Evolutionary conservation across 306 rosid genomes (phyloP).

Genomic region (Cicer bijugum): DNA sequence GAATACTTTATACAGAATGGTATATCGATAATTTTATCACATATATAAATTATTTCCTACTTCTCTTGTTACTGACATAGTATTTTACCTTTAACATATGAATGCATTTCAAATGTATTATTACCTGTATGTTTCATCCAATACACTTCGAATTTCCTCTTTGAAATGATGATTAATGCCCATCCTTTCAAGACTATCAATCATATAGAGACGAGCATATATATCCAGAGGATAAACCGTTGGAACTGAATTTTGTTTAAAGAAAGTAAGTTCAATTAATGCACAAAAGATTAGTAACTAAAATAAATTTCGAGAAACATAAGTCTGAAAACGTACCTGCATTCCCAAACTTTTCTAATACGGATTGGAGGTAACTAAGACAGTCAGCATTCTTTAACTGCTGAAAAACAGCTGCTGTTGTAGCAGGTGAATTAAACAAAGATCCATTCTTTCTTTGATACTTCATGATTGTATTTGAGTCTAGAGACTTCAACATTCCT

Average conservation of each 20-base stretch:
- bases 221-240: slow-evolving; percentile 71
- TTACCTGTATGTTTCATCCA: slow-evolving; percentile 82
- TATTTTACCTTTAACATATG: slow-evolving; percentile 29
- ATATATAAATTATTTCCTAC: neutral
- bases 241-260: slow-evolving; percentile 61
- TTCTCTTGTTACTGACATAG: slow-evolving; percentile 22
- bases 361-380: slow-evolving; percentile 62
- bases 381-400: slow-evolving; percentile 63
- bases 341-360: slow-evolving; percentile 64
- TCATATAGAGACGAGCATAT: slow-evolving; percentile 71
- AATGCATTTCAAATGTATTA: slow-evolving; percentile 33
- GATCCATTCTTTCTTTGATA: slow-evolving; percentile 88
- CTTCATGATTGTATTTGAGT: slow-evolving; percentile 68
- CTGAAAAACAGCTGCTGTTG: slow-evolving; percentile 76
- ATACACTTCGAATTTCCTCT: slow-evolving; percentile 64
- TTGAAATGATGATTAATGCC: slow-evolving; percentile 72
- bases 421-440: slow-evolving; percentile 77
- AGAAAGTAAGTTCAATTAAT: slow-evolving; percentile 29
- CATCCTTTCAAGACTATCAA: slow-evolving; percentile 74
- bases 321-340: slow-evolving; percentile 58
- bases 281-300: neutral
- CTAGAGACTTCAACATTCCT: slow-evolving; percentile 61
- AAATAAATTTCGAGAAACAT: neutral
- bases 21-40: neutral
- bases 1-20: slow-evolving; percentile 2